A percentile compares a stretch with the other conserved stretches of the same genome.
Evolutionary conservation across 306 rosid species (phyloP).

Genomic region (Dryas alaskensis): DNA sequence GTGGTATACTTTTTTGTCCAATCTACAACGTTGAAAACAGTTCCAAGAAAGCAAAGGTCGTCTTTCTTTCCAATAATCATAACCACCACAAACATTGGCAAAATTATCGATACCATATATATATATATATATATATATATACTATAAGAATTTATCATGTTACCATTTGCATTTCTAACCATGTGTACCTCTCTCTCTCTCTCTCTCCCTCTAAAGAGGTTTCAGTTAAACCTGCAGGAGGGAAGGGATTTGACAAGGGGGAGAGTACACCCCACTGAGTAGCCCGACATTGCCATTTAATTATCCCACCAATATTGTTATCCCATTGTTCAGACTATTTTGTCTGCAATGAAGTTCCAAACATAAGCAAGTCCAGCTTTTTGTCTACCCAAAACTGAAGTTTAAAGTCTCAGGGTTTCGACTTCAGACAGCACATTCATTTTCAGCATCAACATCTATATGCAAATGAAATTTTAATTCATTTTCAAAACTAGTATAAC

Average conservation of each 20-base stretch:
- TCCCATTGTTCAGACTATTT: neutral
- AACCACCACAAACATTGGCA: neutral
- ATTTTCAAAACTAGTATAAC: neutral
- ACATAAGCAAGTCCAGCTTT: neutral
- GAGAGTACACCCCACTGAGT: neutral
- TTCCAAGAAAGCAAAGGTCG: neutral
- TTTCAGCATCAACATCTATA: neutral
- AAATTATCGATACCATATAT: neutral
- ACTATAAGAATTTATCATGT: neutral
- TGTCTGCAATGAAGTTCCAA: neutral
- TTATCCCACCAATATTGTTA: neutral
- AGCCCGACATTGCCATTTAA: neutral
- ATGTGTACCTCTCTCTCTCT: too few relatives aligned
- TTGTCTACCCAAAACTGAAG: neutral
- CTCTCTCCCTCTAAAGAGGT: neutral
- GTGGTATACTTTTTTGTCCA: conserved; percentile 15
- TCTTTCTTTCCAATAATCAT: neutral
- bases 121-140: neutral
- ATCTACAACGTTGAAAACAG: conserved; percentile 3
- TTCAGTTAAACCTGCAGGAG: neutral
- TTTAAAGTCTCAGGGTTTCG: neutral
- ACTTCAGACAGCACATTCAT: neutral
- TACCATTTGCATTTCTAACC: neutral
- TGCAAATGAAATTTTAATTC: too few relatives aligned
- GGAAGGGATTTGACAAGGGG: neutral